Evolutionary conservation across 257 asterid species (phyloP).

Genomic region (Leonotis leonurus): DNA sequence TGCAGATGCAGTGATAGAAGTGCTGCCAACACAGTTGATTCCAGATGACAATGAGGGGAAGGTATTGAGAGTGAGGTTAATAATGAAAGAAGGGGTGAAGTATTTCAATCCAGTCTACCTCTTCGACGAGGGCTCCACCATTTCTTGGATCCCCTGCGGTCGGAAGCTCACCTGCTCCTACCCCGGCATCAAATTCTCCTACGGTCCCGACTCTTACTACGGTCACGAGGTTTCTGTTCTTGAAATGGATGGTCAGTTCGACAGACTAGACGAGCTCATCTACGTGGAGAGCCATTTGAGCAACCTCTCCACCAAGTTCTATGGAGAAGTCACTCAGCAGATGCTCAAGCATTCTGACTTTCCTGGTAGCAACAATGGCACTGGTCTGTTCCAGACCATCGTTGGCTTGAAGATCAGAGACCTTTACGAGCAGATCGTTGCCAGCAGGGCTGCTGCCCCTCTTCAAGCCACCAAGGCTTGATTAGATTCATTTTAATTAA

Average conservation of each 20-base stretch:
- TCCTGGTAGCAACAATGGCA: conserved; percentile 97
- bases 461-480: conserved; percentile 65
- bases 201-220: conserved; percentile 79
- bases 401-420: conserved; percentile 88
- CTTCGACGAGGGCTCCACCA: conserved; percentile 92
- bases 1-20: conserved; percentile 92
- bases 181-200: conserved; percentile 92
- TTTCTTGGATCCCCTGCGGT: conserved; percentile 98
- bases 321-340: conserved; percentile 97
- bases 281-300: conserved; percentile 95
- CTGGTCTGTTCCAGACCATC: conserved; percentile 94
- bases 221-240: conserved; percentile 88
- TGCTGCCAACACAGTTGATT: conserved; percentile 81
- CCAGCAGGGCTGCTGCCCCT: conserved; percentile 44
- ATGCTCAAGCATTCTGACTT: conserved; percentile 91
- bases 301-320: conserved; percentile 86
- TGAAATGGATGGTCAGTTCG: conserved; percentile 99
- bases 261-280: conserved; percentile 88
- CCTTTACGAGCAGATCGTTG: conserved; percentile 75
- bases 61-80: conserved; percentile 79
- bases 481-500: not conserved
- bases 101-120: conserved; percentile 79
- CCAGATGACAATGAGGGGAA: conserved; percentile 95
- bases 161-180: conserved; percentile 94
- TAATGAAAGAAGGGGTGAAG: conserved; percentile 87